Conservation (phyloP, 805 yeast species). For the Candida gorgasii region DNA sequence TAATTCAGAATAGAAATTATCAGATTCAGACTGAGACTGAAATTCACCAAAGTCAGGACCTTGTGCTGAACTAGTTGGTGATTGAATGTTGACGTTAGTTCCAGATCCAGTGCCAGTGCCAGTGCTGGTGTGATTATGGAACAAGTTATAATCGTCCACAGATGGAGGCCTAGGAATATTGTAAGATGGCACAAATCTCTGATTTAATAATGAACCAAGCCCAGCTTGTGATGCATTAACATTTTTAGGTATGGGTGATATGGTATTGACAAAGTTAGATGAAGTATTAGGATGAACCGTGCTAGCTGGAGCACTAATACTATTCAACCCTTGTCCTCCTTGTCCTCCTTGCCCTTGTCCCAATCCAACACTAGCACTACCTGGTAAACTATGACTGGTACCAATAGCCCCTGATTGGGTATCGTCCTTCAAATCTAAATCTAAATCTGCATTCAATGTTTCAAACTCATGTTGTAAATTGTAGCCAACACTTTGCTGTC, state of each 20-base stretch:
- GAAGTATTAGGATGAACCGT: background rate
- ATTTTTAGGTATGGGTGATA: conserved; percentile 15
- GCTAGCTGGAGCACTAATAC: conserved; percentile 4
- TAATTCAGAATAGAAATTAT: conserved; percentile 52
- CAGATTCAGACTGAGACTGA: background rate
- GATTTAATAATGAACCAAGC: conserved; percentile 28
- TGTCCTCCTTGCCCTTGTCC: too few species aligned
- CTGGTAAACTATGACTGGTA: background rate
- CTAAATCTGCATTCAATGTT: conserved; percentile 47
- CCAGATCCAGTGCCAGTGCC: too few species aligned
- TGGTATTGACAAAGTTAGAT: conserved; percentile 9
- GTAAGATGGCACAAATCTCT: conserved; percentile 28
- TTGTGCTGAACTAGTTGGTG: conserved; percentile 3
- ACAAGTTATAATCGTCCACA: conserved; percentile 38
- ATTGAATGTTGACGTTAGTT: too few species aligned
- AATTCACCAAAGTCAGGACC: conserved; percentile 1
- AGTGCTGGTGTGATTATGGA: conserved; percentile 2
- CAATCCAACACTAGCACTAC: background rate
- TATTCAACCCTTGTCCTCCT: conserved; percentile 1
- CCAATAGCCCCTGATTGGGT: conserved; percentile 1
- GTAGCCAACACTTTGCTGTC: conserved; percentile 47
- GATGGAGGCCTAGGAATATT: conserved; percentile 42
- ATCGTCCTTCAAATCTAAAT: conserved; percentile 38
- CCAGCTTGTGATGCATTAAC: conserved; percentile 20
- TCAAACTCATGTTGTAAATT: conserved; percentile 49